These are phyloP conservation scores for Aphanomyces astaci DNA, from an alignment of 352 stramenopile species.

Conservation along the genomic window DNA sequence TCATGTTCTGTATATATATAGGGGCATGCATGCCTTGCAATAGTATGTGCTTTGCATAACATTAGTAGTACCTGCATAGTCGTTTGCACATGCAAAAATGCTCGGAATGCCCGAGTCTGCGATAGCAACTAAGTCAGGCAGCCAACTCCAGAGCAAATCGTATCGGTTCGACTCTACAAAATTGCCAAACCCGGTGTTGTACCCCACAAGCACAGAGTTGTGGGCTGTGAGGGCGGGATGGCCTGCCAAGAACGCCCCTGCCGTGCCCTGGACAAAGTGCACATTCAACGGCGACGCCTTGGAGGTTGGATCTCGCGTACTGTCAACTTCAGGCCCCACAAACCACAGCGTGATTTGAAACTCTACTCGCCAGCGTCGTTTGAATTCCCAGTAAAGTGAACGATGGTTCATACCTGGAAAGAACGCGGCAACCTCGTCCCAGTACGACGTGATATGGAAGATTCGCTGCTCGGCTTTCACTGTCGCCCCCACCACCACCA, in stretches of 20 bases:
- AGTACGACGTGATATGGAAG: constrained; percentile 59
- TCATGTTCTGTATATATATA: no score
- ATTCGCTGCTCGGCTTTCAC: constrained; percentile 66
- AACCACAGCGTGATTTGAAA: constrained; percentile 42
- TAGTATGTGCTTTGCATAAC: no score
- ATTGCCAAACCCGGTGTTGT: constrained; percentile 75
- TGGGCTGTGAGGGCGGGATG: constrained; percentile 29
- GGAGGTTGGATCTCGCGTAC: neutral
- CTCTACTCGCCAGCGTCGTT: neutral
- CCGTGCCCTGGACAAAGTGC: constrained; percentile 41
- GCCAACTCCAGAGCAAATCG: constrained; percentile 61
- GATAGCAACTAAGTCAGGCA: constrained; percentile 52
- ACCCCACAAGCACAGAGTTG: constrained; percentile 54
- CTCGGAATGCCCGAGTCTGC: constrained; percentile 41
- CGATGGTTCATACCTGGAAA: constrained; percentile 25
- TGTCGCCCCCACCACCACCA: constrained; percentile 54
- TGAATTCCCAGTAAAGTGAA: neutral
- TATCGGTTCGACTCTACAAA: constrained; percentile 49
- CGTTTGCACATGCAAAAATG: constrained; percentile 69
- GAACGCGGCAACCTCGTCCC: constrained; percentile 41
- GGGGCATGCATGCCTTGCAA: no score
- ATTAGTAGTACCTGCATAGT: constrained; percentile 46
- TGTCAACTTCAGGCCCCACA: constrained; percentile 48
- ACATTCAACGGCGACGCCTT: constrained; percentile 10
- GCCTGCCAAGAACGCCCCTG: constrained; percentile 38